Percentiles rank a stretch among this genome's conserved stretches.
Conservation (phyloP, 73 alveolate genomes). For the Paramecium biaurelia region DNA sequence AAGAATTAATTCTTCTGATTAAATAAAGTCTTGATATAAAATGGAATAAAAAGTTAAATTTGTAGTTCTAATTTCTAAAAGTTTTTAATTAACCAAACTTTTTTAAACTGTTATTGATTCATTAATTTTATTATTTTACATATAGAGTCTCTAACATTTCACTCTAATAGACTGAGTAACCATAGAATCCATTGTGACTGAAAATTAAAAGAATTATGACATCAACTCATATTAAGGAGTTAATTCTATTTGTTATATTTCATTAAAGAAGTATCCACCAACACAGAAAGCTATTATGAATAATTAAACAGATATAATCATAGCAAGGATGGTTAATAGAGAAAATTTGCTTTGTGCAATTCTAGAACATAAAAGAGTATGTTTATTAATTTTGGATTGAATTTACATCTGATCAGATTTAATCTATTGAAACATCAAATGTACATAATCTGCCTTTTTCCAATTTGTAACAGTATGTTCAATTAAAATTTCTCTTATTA, state of each 20-base stretch:
- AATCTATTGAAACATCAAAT: not conserved
- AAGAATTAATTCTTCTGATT: not conserved
- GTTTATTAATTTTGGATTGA: not conserved
- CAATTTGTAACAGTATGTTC: not conserved
- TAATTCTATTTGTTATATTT: not conserved
- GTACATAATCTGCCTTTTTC: slow-evolving; percentile 7
- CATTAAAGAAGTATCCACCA: not conserved
- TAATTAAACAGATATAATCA: not conserved
- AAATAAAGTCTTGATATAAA: not conserved
- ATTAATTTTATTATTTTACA: not conserved
- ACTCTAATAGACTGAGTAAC: not conserved
- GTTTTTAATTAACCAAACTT: not conserved
- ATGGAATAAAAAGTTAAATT: not conserved
- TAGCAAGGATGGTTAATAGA: not conserved
- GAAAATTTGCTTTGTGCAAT: not conserved
- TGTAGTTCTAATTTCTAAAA: not conserved
- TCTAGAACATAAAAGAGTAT: not conserved
- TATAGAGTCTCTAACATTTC: not conserved
- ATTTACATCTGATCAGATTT: not conserved
- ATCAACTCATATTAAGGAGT: not conserved
- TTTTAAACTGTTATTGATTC: not conserved
- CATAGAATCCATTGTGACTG: not conserved
- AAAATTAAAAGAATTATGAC: not conserved
- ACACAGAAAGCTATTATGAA: not conserved
- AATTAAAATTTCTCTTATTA: not conserved